Evolutionary conservation across 306 rosid genomes (phyloP).

Genomic region (Lathyrus oleraceus): DNA sequence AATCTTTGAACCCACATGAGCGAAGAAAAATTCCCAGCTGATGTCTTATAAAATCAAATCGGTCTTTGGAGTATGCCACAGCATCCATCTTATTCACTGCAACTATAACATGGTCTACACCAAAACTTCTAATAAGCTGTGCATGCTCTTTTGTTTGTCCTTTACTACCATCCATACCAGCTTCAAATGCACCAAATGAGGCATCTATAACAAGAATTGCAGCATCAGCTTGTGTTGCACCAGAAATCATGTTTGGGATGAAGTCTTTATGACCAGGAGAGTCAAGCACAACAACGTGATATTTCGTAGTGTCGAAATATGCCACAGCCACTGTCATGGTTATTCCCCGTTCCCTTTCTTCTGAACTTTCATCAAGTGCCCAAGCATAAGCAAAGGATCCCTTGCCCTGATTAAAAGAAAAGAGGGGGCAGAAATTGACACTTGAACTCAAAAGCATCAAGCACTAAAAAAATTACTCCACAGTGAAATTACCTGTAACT

Average conservation of each 20-base stretch:
- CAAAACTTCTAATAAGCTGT: conserved; percentile 93
- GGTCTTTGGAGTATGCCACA: conserved; percentile 76
- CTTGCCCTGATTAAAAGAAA: conserved; percentile 68
- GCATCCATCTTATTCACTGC: conserved; percentile 93
- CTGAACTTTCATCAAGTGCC: conserved; percentile 97
- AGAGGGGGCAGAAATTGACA: conserved; percentile 7
- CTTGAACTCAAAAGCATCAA: conserved; percentile 20
- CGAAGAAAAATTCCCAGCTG: conserved; percentile 79
- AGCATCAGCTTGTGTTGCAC: conserved; percentile 98
- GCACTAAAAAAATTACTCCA: conserved; percentile 31
- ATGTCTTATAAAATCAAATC: conserved; percentile 78
- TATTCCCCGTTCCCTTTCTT: conserved; percentile 98
- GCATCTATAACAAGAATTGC: conserved; percentile 94
- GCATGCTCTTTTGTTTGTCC: conserved; percentile 97
- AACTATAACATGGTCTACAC: conserved; percentile 90
- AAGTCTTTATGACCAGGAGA: conserved; percentile 99
- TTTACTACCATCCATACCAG: conserved; percentile 82
- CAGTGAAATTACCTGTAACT: conserved; percentile 58
- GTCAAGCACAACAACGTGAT: conserved; percentile 94
- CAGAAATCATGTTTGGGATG: conserved; percentile 97
- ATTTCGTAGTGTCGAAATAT: conserved; percentile 84
- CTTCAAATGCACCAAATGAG: conserved; percentile 84
- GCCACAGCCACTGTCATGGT: conserved; percentile 99
- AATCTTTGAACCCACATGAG: conserved; percentile 81
- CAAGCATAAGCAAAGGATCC: conserved; percentile 98